Evolutionary conservation across 2,329 filamentous ascomycete species (phyloP), one percentile per base, ranked within the genome.

Genomic region (Phoma sp.): DNA sequence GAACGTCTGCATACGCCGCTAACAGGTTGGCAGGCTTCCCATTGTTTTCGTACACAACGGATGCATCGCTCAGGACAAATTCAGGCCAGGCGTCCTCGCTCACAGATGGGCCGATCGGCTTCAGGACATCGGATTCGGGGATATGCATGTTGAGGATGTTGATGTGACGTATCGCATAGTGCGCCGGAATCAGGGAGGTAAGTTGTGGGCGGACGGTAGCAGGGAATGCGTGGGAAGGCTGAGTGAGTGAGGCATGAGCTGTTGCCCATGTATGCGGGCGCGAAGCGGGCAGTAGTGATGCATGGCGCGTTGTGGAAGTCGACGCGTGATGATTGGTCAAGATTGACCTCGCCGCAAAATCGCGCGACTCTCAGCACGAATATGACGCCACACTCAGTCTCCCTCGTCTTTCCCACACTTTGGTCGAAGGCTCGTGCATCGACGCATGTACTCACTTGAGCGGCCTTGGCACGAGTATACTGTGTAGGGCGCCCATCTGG

Each of bases 11-110:
- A 62, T 84, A 82, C 2, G 88, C 85, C 41, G 84, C 73, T 4
- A 92, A 79, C 5, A 89, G 81, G 65, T 84, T 89, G 25, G 82
- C 84, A 3, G 84, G 70, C 33, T 66, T 63, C 8, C 69, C 69
- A n/a, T 80, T 81, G 25, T 74, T 73, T 27, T 84, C 82, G 61
- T 86, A 80, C 58, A 84, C 81, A n/a, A 91, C 80, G 17, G 83
- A 79, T 33, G 83, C 87, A 67, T 90, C 81, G 44, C 70, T 78
- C 37, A 92, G 78, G 6, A 84, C 77, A 67, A 89, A 90, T 43
- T 81, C 81, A 3, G 86, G 84, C 81, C 85, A 89, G 15, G 85
- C 74, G 62, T 85, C 78, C 48, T 79, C 61, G 9, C 69, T 60
- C 10, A 77, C 63, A 33, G 75, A 67, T 36, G 75, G 74, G 60